Percentiles rank a stretch among this genome's conserved stretches.
These are phyloP conservation scores for Debaryomyces fabryi DNA, from an alignment of 1,139 yeast species.

Conservation along the genomic window DNA sequence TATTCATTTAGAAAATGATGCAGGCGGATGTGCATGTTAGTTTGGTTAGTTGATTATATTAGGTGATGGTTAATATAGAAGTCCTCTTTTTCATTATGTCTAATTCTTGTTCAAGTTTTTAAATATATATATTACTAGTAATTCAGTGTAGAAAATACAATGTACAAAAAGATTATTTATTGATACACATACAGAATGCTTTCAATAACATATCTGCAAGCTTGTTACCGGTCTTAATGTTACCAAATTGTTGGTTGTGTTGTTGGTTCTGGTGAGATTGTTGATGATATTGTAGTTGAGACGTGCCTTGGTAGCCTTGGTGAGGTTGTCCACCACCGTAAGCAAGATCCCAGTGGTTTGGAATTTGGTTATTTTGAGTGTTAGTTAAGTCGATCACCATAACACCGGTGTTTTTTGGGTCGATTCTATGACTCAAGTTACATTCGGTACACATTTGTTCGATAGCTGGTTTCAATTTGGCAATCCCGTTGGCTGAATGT, in stretches of 20 bases:
- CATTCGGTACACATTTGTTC: constrained; percentile 73
- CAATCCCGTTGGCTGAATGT: constrained; percentile 80
- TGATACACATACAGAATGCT: constrained; percentile 14
- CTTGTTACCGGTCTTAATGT: constrained; percentile 34
- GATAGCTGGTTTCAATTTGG: constrained; percentile 88
- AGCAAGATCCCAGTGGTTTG: constrained; percentile 47
- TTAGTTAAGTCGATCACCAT: constrained; percentile 63
- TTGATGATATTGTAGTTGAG: constrained; percentile 27
- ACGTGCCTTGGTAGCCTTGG: constrained; percentile 29
- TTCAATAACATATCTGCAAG: constrained; percentile 8
- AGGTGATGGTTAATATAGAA: neutral
- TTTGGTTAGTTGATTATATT: neutral
- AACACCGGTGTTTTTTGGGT: constrained; percentile 78
- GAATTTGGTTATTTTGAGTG: constrained; percentile 46
- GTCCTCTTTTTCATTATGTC: neutral
- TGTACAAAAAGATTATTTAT: constrained; percentile 1
- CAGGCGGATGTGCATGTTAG: constrained; percentile 76
- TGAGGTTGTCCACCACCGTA: constrained; percentile 28
- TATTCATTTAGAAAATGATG: constrained; percentile 85
- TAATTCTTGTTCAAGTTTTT: constrained; percentile 7
- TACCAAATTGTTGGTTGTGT: constrained; percentile 20
- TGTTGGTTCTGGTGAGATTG: constrained; percentile 23
- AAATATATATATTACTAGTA: constrained; percentile 6
- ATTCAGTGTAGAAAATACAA: neutral
- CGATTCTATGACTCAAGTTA: constrained; percentile 60